Base-by-base conservation (phyloP, 2,329 filamentous ascomycete genomes). In the Scopulariopsis brevicaulis region DNA sequence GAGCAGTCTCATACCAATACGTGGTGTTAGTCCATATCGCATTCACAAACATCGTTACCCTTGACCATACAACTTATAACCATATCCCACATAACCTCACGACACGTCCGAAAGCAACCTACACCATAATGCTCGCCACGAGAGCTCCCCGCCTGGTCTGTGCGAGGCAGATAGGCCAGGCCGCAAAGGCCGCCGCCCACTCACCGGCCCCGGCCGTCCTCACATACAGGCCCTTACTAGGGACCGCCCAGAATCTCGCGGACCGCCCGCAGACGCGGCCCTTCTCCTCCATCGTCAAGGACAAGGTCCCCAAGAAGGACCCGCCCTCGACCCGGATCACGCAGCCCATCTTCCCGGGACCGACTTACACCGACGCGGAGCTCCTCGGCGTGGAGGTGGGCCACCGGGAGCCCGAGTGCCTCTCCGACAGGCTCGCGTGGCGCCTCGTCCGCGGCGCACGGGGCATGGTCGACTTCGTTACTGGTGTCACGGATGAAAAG, bases 401-500 rank as follows among this genome's bases (percentile, higher is more conserved):
- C 24, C 93, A 97, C 68, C 86, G 93, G 25, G 71, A 85, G 63
- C 83, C 88, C 1, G 79, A 83, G 65, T 87, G 82, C 14, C 78
- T 83, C 67, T 87, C 90, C 4, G 94, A 99, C 69, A 85, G 83
- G 74, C 73, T 87, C 3, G 94, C 94, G 2, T 85, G 94, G 67
- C 80, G 82, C 59, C 83, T 90, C 62, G 86, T 96, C 54, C 83
- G 89, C 7, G 63, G 91, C 24, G 79, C 91, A 46, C 81, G 93
- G 55, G 93, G 83, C 78, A 84, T 84, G 11, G 90, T 95, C 73
- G 93, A 97, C 68, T 73, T 86, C 40, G 88, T 80, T 18, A 96
- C 92, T 0, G 90, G 91, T 14, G 65, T 82, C 10, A 67, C 68
- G 24, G 77, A 81, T 59, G 66, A 81, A 56, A 73, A 81, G 77